phyloP scores from a whole-genome alignment of 495 filamentous ascomycete genomes.

The Thermochaetoides thermophila region DNA sequence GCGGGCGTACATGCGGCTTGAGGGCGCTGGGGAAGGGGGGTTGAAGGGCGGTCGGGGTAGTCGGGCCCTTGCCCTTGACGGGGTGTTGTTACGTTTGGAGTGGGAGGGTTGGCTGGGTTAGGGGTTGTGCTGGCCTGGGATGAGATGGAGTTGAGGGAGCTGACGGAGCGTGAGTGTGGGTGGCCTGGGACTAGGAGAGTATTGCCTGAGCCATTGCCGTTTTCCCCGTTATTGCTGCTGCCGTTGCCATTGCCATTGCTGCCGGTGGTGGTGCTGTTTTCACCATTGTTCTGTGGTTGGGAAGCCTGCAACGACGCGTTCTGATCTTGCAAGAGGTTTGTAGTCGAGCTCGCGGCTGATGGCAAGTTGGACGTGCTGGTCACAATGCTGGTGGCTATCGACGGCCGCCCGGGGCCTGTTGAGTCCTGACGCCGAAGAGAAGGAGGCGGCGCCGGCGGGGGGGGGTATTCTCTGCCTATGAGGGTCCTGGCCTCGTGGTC shows the following conservation, averaged over 20 bases:
- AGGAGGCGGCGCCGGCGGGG: constrained; percentile 9
- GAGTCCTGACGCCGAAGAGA: constrained; percentile 14
- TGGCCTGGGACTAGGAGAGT: constrained; percentile 13
- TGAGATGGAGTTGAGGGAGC: constrained; percentile 21
- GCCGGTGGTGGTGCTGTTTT: no score
- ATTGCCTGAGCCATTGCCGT: constrained; percentile 4
- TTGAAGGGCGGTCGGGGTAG: constrained; percentile 3
- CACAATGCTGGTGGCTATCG: constrained; percentile 11
- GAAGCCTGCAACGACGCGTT: constrained; percentile 1
- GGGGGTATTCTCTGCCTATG: constrained; percentile 6
- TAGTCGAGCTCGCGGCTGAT: constrained; percentile 27
- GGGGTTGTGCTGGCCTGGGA: constrained; percentile 14
- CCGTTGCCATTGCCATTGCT: constrained; percentile 1
- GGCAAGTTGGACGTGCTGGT: constrained; percentile 16
- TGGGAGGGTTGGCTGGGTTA: constrained; percentile 11
- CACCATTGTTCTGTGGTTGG: constrained; percentile 5
- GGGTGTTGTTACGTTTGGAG: no score
- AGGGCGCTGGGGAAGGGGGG: neutral
- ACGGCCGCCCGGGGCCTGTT: constrained; percentile 3
- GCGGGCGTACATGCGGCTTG: constrained; percentile 23
- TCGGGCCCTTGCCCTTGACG: no score
- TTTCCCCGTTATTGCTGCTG: constrained; percentile 3
- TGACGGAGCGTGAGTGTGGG: constrained; percentile 18
- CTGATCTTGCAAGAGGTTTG: constrained; percentile 19
- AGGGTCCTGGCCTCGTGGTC: constrained; percentile 15